Conservation (phyloP, 2,329 filamentous ascomycete species). For the Grosmannia serpens region DNA sequence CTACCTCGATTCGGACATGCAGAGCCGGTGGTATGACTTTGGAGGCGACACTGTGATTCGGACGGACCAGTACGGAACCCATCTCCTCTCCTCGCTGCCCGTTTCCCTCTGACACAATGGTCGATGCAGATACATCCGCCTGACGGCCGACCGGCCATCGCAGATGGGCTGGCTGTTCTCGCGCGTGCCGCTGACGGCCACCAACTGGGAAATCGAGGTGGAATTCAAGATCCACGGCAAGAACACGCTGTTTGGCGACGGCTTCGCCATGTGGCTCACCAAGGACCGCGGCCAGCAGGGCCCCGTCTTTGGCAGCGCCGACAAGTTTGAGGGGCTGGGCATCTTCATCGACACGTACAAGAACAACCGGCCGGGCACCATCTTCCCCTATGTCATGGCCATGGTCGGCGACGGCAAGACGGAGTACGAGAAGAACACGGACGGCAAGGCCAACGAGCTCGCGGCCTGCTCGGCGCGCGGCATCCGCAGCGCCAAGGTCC, state of each 20-base stretch:
- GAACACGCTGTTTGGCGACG: slow-evolving; percentile 86
- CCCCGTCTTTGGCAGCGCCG: slow-evolving; percentile 75
- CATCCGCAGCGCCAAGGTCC: slow-evolving; percentile 65
- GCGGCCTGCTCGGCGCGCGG: slow-evolving; percentile 92
- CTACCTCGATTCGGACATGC: slow-evolving; percentile 95
- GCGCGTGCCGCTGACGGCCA: slow-evolving; percentile 85
- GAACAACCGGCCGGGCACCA: slow-evolving; percentile 90
- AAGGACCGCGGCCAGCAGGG: slow-evolving; percentile 76
- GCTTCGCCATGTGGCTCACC: slow-evolving; percentile 96
- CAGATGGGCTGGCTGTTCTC: slow-evolving; percentile 92
- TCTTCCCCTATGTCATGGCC: slow-evolving; percentile 97
- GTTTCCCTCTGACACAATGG: neutral
- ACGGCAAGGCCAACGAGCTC: slow-evolving; percentile 86
- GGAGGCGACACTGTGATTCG: slow-evolving; percentile 85
- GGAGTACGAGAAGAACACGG: slow-evolving; percentile 81
- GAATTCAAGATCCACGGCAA: slow-evolving; percentile 90
- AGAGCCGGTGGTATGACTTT: slow-evolving; percentile 98
- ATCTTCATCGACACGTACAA: slow-evolving; percentile 99
- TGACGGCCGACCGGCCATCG: slow-evolving; percentile 82
- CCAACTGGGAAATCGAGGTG: slow-evolving; percentile 96
- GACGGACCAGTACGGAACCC: slow-evolving; percentile 47
- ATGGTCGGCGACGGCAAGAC: slow-evolving; percentile 92
- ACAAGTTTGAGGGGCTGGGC: slow-evolving; percentile 87
- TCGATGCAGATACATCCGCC: slow-evolving; percentile 65
- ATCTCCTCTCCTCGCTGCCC: neutral